Percentiles rank a stretch among this genome's conserved stretches.
Evolutionary conservation across 257 asterid genomes (phyloP).

Genomic region (Handroanthus guayacan): DNA sequence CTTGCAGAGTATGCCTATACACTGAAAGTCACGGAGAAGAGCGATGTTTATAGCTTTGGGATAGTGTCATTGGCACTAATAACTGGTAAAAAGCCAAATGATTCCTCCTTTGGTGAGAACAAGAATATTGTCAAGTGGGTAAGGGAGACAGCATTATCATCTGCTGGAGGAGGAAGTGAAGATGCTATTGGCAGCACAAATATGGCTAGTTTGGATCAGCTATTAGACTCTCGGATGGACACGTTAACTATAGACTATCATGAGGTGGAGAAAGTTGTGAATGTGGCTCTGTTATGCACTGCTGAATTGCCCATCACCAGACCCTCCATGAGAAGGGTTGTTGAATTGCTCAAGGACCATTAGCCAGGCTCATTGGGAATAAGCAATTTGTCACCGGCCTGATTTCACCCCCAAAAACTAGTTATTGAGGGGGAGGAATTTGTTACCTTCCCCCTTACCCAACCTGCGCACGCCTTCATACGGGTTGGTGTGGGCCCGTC

Average conservation of each 20-base stretch:
- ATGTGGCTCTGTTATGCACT: constrained; percentile 68
- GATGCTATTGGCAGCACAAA: background rate
- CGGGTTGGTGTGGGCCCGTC: too few relatives aligned
- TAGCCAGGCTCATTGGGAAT: background rate
- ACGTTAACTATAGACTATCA: constrained; percentile 42
- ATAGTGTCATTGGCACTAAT: constrained; percentile 69
- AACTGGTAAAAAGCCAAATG: constrained; percentile 68
- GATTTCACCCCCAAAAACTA: too few relatives aligned
- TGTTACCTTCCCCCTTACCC: too few relatives aligned
- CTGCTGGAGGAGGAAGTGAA: background rate
- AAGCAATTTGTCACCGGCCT: too few relatives aligned
- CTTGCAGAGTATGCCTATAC: constrained; percentile 79
- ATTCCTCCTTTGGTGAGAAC: constrained; percentile 58
- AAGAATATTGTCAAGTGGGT: constrained; percentile 75
- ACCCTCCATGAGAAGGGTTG: constrained; percentile 87
- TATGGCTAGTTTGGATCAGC: constrained; percentile 37
- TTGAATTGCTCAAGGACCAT: constrained; percentile 61
- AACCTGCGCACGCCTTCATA: too few relatives aligned
- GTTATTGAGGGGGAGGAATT: too few relatives aligned
- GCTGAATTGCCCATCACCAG: constrained; percentile 64
- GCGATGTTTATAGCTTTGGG: constrained; percentile 87
- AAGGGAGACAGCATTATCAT: constrained; percentile 46
- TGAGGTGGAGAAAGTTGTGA: constrained; percentile 57
- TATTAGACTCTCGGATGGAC: constrained; percentile 62
- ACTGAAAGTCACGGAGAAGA: constrained; percentile 74